phyloP scores from a whole-genome alignment of 768 basidiomycete species.

The Termitomyces sp. region DNA sequence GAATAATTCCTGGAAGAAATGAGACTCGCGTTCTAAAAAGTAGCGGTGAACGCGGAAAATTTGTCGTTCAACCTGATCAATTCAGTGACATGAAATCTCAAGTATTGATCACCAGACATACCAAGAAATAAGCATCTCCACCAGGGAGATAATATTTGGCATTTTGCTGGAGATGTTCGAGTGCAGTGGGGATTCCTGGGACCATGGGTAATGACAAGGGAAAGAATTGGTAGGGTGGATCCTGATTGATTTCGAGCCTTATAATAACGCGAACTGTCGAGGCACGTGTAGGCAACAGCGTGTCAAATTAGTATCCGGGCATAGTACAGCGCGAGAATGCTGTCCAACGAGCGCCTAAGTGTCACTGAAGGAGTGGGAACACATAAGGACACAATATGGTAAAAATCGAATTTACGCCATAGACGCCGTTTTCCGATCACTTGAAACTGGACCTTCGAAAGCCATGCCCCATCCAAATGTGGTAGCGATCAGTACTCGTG shows the following conservation, averaged over 20 bases:
- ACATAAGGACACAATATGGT: not conserved
- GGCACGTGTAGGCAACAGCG: not conserved
- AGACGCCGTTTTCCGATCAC: not conserved
- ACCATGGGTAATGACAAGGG: not conserved
- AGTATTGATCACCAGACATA: constrained; percentile 20
- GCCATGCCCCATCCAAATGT: not conserved
- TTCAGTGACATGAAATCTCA: not conserved
- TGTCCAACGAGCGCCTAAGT: not conserved
- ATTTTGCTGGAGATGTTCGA: constrained; percentile 18
- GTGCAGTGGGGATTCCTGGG: not conserved
- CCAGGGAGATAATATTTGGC: constrained; percentile 43
- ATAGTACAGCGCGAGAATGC: not conserved
- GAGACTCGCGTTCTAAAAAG: constrained; percentile 60
- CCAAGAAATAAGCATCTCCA: constrained; percentile 50
- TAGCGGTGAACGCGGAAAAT: constrained; percentile 54
- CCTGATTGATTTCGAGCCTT: not conserved
- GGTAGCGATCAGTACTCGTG: not conserved
- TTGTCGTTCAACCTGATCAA: constrained; percentile 43
- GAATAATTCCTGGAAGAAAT: constrained; percentile 31
- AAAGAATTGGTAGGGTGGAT: not conserved
- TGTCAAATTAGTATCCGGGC: not conserved
- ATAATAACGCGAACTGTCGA: not conserved
- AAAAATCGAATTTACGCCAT: not conserved
- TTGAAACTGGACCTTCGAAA: not conserved
- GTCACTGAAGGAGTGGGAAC: not conserved